Evolutionary conservation across 208 protist genomes (phyloP).

Genomic region (Vickermania ingenoplastis): DNA sequence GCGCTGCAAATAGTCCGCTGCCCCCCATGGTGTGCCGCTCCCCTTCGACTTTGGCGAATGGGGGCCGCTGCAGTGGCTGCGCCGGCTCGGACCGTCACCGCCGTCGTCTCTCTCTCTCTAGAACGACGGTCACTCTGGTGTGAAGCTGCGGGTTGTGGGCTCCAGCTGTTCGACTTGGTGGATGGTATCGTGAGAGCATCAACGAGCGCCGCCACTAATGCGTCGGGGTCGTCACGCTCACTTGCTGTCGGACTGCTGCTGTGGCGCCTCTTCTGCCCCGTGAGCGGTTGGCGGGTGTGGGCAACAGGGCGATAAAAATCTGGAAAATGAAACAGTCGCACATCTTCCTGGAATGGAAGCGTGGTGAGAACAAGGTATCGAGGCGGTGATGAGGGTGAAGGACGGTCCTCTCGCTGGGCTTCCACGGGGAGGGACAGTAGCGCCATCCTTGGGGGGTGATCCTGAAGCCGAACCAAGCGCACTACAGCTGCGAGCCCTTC

Average conservation of each 20-base stretch:
- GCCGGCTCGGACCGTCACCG: too few relatives aligned
- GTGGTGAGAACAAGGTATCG: background rate
- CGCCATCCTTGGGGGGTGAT: background rate
- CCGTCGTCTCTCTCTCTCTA: background rate
- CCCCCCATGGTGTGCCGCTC: background rate
- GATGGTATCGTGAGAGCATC: too few relatives aligned
- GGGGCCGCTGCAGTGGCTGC: background rate
- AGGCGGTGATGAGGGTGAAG: background rate
- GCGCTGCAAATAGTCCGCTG: background rate
- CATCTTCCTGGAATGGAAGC: background rate
- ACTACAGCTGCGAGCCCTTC: background rate
- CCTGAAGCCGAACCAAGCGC: background rate
- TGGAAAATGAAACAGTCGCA: background rate
- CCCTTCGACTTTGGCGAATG: background rate
- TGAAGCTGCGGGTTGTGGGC: background rate
- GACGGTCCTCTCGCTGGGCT: background rate
- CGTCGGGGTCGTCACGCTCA: background rate
- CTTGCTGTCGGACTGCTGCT: background rate
- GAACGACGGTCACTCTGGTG: background rate
- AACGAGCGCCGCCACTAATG: background rate
- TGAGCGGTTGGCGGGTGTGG: background rate
- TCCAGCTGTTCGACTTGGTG: background rate
- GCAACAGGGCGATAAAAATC: background rate
- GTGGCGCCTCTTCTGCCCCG: background rate
- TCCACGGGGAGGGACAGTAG: background rate